These are phyloP conservation scores for Apophysomyces sp. DNA, from an alignment of 371 early-diverging fungal genomes.

Conservation along the genomic window DNA sequence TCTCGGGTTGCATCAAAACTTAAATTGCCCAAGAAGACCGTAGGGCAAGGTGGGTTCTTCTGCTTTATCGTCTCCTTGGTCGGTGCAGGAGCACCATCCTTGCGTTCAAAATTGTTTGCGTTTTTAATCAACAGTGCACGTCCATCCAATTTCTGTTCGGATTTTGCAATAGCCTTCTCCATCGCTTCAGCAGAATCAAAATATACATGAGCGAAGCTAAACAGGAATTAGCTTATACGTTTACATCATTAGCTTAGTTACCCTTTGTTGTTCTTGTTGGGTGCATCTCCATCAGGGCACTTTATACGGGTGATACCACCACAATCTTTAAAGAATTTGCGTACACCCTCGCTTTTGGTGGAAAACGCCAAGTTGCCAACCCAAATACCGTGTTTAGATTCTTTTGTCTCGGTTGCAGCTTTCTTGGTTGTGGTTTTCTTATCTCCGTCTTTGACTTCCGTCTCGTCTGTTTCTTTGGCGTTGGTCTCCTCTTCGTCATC, in stretches of 20 bases:
- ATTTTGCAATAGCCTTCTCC: slow-evolving; percentile 55
- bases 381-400: slow-evolving; percentile 65
- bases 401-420: slow-evolving; percentile 30
- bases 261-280: slow-evolving; percentile 53
- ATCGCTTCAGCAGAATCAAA: slow-evolving; percentile 59
- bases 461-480: slow-evolving; percentile 16
- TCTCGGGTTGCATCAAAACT: slow-evolving; percentile 68
- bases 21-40: slow-evolving; percentile 84
- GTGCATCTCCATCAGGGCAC: slow-evolving; percentile 52
- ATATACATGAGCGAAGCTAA: slow-evolving; percentile 72
- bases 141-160: slow-evolving; percentile 60
- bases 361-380: slow-evolving; percentile 72
- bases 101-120: slow-evolving; percentile 60
- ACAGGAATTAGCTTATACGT: neutral
- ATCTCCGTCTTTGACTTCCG: slow-evolving; percentile 21
- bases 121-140: slow-evolving; percentile 71
- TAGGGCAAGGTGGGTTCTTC: slow-evolving; percentile 66
- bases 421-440: slow-evolving; percentile 27
- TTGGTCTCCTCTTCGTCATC: slow-evolving; percentile 31
- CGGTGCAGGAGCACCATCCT: slow-evolving; percentile 42
- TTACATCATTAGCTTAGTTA: slow-evolving; percentile 11
- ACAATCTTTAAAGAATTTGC: slow-evolving; percentile 57
- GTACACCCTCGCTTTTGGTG: slow-evolving; percentile 54
- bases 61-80: slow-evolving; percentile 43
- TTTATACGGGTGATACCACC: slow-evolving; percentile 70